Percentiles rank a stretch among this genome's conserved stretches.
These are phyloP conservation scores for Dictyostelium brefeldianum DNA, from an alignment of 78 protist species.

Conservation along the genomic window DNA sequence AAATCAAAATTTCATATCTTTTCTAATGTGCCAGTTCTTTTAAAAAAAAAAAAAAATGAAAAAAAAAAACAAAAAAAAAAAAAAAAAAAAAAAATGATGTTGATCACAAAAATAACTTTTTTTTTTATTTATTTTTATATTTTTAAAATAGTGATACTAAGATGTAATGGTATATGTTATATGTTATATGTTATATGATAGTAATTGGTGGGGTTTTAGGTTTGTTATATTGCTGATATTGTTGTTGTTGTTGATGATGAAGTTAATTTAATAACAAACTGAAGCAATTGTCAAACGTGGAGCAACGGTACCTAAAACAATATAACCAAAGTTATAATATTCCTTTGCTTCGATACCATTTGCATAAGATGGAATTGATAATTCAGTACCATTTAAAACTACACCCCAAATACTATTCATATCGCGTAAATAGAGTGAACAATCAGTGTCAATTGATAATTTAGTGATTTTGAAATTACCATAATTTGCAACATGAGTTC, in stretches of 20 bases:
- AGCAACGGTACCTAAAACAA: background rate
- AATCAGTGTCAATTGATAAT: background rate
- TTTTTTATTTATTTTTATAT: too few species aligned
- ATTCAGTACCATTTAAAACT: background rate
- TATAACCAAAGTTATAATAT: constrained; percentile 16
- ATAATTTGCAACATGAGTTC: constrained; percentile 10
- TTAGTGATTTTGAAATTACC: background rate
- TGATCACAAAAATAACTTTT: background rate
- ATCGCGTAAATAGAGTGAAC: background rate
- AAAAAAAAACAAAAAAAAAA: background rate
- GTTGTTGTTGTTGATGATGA: too few species aligned
- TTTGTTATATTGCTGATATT: too few species aligned
- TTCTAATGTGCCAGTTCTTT: too few species aligned
- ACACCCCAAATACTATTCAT: constrained; percentile 9
- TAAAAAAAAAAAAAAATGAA: background rate
- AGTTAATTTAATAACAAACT: background rate
- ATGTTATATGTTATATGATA: too few species aligned
- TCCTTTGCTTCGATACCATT: background rate
- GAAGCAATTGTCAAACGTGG: background rate
- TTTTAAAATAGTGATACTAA: too few species aligned
- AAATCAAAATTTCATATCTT: too few species aligned
- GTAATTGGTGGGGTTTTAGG: too few species aligned
- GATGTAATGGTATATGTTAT: too few species aligned
- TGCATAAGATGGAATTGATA: background rate
- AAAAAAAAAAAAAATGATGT: background rate